Percentiles rank a stretch among this genome's conserved stretches.
Evolutionary conservation across 768 basidiomycete species (phyloP).

Genomic region (Termitomyces sp.): DNA sequence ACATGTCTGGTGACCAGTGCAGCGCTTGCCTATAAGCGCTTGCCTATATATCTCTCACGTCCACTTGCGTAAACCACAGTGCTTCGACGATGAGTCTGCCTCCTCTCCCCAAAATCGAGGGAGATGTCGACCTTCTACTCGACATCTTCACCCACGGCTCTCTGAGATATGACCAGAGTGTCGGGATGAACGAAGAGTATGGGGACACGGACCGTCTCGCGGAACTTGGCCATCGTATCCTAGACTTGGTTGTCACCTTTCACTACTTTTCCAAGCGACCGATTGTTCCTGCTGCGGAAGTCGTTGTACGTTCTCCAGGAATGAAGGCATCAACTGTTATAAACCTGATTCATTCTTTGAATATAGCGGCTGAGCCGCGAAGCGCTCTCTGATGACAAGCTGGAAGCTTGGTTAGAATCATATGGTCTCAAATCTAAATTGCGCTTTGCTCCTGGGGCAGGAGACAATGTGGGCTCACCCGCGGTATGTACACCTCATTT

Average conservation of each 20-base stretch:
- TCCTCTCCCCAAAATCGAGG: conserved; percentile 50
- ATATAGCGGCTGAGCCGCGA: conserved; percentile 22
- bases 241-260: conserved; percentile 48
- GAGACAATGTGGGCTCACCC: conserved; percentile 29
- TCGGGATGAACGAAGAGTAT: conserved; percentile 38
- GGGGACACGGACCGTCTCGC: conserved; percentile 58
- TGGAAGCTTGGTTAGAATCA: conserved; percentile 43
- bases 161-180: conserved; percentile 20
- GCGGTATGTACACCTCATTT: conserved; percentile 10
- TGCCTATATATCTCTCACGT: neutral
- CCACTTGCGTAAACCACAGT: neutral
- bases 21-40: neutral
- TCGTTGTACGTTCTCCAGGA: conserved; percentile 31
- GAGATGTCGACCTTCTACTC: conserved; percentile 47
- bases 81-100: conserved; percentile 24
- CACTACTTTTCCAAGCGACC: conserved; percentile 45
- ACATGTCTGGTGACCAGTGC: neutral
- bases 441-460: conserved; percentile 37
- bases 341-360: neutral
- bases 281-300: conserved; percentile 32
- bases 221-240: conserved; percentile 47
- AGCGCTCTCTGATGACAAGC: conserved; percentile 30
- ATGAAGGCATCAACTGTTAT: neutral
- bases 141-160: conserved; percentile 54
- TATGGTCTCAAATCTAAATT: conserved; percentile 53